Evolutionary conservation across 1,139 yeast genomes (phyloP), one percentile per base, ranked within the genome.

Genomic region (Lodderomyces beijingensis): DNA sequence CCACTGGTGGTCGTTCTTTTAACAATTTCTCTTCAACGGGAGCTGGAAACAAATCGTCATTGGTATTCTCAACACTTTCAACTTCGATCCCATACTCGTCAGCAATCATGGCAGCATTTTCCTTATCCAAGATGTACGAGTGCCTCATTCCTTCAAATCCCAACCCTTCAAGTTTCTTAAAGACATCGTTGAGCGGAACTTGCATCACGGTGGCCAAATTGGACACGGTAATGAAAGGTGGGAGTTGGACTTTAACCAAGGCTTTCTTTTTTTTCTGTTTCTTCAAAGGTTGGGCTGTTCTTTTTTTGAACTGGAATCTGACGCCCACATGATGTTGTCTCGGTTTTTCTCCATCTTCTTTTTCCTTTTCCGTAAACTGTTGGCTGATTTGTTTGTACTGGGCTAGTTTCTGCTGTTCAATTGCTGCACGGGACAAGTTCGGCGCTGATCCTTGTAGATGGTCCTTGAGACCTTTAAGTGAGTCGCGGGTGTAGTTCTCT

Each of bases 1-100:
- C 96, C 16, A 91, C 83, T 0, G 99, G 98, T 0, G 98, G 88
- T 44, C 98, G 67, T 11, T 79, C 69, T 33, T 77, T 77, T 41
- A 83, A 55, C 15, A 55, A 45, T 4, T 67, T 61, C 27, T 74
- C 71, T 2, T 51, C 51, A 2, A 51, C 44, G 1, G 65, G 47
- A 26, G 51, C 62, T 32, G 79, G 76, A 45, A 76, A 79, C 28
- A 83, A 53, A 47, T 83, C 91, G n/a, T 72, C 69, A 3, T 77
- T 79, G 7, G 74, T 69, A 16, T 76, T 74, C 30, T 79, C 81
- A 38, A 73, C 75, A 50, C 75, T 66, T 13, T 67, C 68, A 10
- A 79, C 75, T 25, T 79, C 84, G 48, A 77, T 85, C 10, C 91
- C 93, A 47, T 77, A 84, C 50, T 91, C 97, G 51, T 86, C 95